phyloP scores from a whole-genome alignment of 495 filamentous ascomycete genomes.

The Mycothermus thermophilus region DNA sequence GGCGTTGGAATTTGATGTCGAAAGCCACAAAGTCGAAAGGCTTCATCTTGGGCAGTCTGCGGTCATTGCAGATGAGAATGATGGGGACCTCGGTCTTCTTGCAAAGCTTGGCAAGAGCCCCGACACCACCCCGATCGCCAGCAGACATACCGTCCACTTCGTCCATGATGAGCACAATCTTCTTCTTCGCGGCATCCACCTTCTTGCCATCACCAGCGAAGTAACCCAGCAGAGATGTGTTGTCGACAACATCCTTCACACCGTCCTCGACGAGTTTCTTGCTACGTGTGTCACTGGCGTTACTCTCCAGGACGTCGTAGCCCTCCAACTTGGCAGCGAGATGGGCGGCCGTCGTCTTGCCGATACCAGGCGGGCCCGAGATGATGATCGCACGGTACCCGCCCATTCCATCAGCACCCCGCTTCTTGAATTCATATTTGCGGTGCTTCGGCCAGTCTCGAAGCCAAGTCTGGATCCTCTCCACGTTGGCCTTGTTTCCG shows the following conservation, averaged over 20 bases:
- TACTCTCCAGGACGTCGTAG: conserved; percentile 86
- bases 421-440: conserved; percentile 59
- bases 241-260: conserved; percentile 77
- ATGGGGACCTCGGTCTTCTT: conserved; percentile 91
- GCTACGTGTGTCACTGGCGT: conserved; percentile 92
- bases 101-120: conserved; percentile 82
- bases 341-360: conserved; percentile 95
- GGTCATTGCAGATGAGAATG: conserved; percentile 96
- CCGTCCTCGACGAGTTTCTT: conserved; percentile 91
- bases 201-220: conserved; percentile 76
- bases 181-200: conserved; percentile 70
- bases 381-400: conserved; percentile 74
- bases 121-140: conserved; percentile 90
- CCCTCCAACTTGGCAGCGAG: conserved; percentile 85
- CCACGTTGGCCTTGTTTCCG: conserved; percentile 83
- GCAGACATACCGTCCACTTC: conserved; percentile 99
- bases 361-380: conserved; percentile 88
- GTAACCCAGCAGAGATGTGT: conserved; percentile 81
- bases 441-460: conserved; percentile 62
- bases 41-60: conserved; percentile 88
- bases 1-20: conserved; percentile 77
- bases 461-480: conserved; percentile 80
- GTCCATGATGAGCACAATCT: conserved; percentile 93
- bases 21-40: conserved; percentile 77
- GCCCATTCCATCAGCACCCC: conserved; percentile 71